Evolutionary conservation across 768 basidiomycete genomes (phyloP).

Genomic region (Termitomyces sp.): DNA sequence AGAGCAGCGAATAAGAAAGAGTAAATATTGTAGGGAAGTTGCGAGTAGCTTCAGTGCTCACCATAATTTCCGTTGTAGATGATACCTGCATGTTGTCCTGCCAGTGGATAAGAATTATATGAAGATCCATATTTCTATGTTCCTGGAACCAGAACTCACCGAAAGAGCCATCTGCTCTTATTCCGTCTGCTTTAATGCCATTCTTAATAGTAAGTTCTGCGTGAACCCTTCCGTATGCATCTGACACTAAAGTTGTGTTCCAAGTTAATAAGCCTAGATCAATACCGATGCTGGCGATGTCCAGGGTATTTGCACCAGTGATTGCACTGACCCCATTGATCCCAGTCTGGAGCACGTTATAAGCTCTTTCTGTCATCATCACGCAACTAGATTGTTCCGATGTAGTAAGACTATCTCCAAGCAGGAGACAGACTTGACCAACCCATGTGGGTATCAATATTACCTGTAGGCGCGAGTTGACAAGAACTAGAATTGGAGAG

Average conservation of each 20-base stretch:
- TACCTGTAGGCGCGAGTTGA: slow-evolving; percentile 27
- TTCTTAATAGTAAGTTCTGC: slow-evolving; percentile 45
- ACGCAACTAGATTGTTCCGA: slow-evolving; percentile 40
- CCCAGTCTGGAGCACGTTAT: slow-evolving; percentile 21
- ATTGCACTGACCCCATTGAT: slow-evolving; percentile 39
- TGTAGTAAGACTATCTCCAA: slow-evolving; percentile 39
- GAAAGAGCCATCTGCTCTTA: slow-evolving; percentile 47
- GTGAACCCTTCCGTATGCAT: slow-evolving; percentile 48
- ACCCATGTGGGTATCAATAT: slow-evolving; percentile 57
- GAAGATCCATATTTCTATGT: not conserved
- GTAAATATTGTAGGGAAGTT: not conserved
- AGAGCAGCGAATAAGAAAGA: not conserved
- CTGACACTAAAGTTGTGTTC: slow-evolving; percentile 39
- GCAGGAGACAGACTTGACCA: slow-evolving; percentile 50
- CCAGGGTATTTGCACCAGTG: slow-evolving; percentile 62
- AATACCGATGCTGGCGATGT: slow-evolving; percentile 59
- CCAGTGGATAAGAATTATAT: not conserved
- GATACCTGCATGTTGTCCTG: slow-evolving; percentile 56
- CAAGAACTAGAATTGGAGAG: not conserved
- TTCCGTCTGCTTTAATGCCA: slow-evolving; percentile 50
- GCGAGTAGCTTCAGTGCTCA: slow-evolving; percentile 10
- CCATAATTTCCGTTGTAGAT: slow-evolving; percentile 72
- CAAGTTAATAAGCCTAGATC: slow-evolving; percentile 37
- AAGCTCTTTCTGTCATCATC: slow-evolving; percentile 45
- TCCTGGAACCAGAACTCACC: slow-evolving; percentile 18